Conservation (phyloP, 2,329 filamentous ascomycete genomes). For the Calonectria pseudoturangicola region DNA sequence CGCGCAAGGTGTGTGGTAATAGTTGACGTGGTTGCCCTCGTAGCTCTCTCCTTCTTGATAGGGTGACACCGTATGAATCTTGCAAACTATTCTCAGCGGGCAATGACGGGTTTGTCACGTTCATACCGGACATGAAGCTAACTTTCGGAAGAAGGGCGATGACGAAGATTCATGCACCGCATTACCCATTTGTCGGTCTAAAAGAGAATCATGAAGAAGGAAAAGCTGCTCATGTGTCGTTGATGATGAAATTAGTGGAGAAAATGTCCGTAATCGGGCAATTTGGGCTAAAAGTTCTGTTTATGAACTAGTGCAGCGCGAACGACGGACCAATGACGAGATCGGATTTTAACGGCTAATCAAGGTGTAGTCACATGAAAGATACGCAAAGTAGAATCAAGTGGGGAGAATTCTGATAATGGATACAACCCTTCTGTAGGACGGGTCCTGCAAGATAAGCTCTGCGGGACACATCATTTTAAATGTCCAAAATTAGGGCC, state of each 20-base stretch:
- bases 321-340: not conserved
- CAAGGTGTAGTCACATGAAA: conserved; percentile 8
- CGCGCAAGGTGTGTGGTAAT: not conserved
- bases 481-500: not conserved
- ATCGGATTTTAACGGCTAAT: not conserved
- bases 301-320: conserved; percentile 15
- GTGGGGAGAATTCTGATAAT: not conserved
- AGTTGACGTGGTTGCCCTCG: conserved; percentile 11
- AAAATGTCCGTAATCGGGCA: conserved; percentile 23
- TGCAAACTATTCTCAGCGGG: not conserved
- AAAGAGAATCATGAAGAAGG: not conserved
- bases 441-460: not conserved
- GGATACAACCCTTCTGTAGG: not conserved
- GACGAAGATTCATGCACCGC: not conserved
- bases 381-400: not conserved
- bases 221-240: not conserved
- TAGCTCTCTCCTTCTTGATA: not conserved
- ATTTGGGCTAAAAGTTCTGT: conserved; percentile 25
- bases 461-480: not conserved
- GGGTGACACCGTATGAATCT: not conserved
- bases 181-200: not conserved
- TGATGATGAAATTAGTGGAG: conserved; percentile 9
- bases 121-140: conserved; percentile 17
- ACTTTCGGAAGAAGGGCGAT: not conserved
- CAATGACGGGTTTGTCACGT: not conserved